Conservation (phyloP, 768 basidiomycete genomes). For the Pleurotus giganteus region DNA sequence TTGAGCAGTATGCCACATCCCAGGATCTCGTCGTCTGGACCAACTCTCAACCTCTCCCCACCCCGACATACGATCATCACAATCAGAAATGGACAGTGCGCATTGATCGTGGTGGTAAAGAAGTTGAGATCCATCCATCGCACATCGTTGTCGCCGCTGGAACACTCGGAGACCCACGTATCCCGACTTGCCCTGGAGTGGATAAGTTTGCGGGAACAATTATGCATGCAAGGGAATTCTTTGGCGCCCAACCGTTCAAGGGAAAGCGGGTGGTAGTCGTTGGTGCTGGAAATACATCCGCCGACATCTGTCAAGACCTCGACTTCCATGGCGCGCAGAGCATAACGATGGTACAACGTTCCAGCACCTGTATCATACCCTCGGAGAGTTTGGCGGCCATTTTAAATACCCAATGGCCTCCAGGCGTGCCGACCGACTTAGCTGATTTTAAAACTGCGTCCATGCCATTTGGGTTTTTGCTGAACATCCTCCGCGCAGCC, state of each 20-base stretch:
- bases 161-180: constrained; percentile 28
- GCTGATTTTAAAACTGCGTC: constrained; percentile 24
- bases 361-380: constrained; percentile 31
- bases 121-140: constrained; percentile 28
- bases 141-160: constrained; percentile 41
- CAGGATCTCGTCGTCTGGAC: constrained; percentile 47
- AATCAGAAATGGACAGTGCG: constrained; percentile 31
- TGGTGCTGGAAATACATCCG: constrained; percentile 36
- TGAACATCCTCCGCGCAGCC: constrained; percentile 14
- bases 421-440: constrained; percentile 17
- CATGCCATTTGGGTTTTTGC: constrained; percentile 22
- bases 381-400: not conserved
- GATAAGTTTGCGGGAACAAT: constrained; percentile 28
- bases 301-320: constrained; percentile 38
- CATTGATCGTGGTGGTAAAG: constrained; percentile 25
- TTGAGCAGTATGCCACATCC: constrained; percentile 37
- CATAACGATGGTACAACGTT: constrained; percentile 44
- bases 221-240: constrained; percentile 30
- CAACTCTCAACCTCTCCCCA: constrained; percentile 26
- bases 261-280: constrained; percentile 38
- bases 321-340: constrained; percentile 25
- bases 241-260: constrained; percentile 22
- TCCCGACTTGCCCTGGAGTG: constrained; percentile 24
- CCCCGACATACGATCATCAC: constrained; percentile 29
- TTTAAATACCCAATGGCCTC: constrained; percentile 17